Conservation (phyloP, 352 stramenopile species). For the Thalassiosira livingstoniorum region DNA sequence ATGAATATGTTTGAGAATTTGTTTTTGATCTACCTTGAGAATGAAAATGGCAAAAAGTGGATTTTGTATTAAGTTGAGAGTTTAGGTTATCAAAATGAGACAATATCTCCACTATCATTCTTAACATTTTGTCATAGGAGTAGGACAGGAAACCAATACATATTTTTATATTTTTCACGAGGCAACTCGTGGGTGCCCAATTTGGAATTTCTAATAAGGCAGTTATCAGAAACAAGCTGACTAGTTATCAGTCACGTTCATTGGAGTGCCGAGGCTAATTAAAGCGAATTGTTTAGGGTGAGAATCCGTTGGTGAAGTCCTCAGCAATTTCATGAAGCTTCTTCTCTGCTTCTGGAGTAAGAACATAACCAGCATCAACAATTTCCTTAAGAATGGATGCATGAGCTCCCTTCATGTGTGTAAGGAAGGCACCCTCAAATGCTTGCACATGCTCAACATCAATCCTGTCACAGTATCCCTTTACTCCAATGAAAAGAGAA, state of each 20-base stretch:
- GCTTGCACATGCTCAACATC: slow-evolving; percentile 89
- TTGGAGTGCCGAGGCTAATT: not conserved
- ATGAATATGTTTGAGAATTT: too few species aligned
- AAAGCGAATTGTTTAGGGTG: slow-evolving; percentile 56
- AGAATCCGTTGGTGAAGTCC: slow-evolving; percentile 87
- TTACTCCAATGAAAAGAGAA: slow-evolving; percentile 89
- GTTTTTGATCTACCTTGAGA: too few species aligned
- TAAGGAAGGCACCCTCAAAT: slow-evolving; percentile 89
- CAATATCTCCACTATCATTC: too few species aligned
- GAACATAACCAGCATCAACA: slow-evolving; percentile 88
- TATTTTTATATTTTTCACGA: too few species aligned
- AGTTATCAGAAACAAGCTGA: slow-evolving; percentile 45
- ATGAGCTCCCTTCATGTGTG: slow-evolving; percentile 88
- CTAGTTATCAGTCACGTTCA: slow-evolving; percentile 20
- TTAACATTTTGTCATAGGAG: too few species aligned
- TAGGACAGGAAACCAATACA: too few species aligned
- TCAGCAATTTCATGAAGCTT: slow-evolving; percentile 88
- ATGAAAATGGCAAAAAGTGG: too few species aligned
- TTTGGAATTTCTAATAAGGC: slow-evolving; percentile 36
- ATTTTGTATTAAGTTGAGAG: too few species aligned
- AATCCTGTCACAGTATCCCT: slow-evolving; percentile 91
- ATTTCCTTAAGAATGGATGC: slow-evolving; percentile 87
- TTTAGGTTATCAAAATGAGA: too few species aligned
- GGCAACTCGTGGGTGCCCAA: too few species aligned
- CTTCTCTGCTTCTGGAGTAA: slow-evolving; percentile 83